phyloP scores from a whole-genome alignment of 1,284 basidiomycete genomes.

The Leccinum fallax region DNA sequence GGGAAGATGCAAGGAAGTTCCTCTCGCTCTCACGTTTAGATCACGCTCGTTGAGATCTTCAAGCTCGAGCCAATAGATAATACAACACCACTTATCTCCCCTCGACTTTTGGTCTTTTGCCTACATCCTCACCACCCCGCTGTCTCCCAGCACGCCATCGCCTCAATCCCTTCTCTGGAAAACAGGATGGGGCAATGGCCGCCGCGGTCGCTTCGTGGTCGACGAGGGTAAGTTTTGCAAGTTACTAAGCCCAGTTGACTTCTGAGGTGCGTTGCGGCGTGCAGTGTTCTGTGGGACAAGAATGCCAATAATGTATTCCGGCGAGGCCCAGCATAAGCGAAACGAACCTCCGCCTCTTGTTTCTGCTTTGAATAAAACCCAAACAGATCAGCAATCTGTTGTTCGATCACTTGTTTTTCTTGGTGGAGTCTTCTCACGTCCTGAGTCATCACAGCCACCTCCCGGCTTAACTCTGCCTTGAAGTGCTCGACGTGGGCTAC shows the following conservation, averaged over 20 bases:
- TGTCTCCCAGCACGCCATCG: neutral
- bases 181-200: slow-evolving; percentile 37
- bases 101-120: neutral
- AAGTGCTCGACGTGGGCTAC: slow-evolving; percentile 83
- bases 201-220: slow-evolving; percentile 23
- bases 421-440: slow-evolving; percentile 74
- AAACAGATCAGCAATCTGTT: slow-evolving; percentile 73
- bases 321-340: neutral
- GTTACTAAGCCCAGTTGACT: slow-evolving; percentile 26
- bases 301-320: slow-evolving; percentile 1
- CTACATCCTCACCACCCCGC: neutral
- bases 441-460: slow-evolving; percentile 72
- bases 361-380: slow-evolving; percentile 74
- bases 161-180: slow-evolving; percentile 28
- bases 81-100: slow-evolving; percentile 11
- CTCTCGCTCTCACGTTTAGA: slow-evolving; percentile 29
- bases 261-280: slow-evolving; percentile 28
- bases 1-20: slow-evolving; percentile 55
- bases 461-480: slow-evolving; percentile 74
- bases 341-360: slow-evolving; percentile 43
- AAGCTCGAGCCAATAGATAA: slow-evolving; percentile 15
- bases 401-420: slow-evolving; percentile 73
- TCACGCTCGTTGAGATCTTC: slow-evolving; percentile 3
- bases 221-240: slow-evolving; percentile 33
- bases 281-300: slow-evolving; percentile 25